Evolutionary conservation across 2,329 filamentous ascomycete species (phyloP).

Genomic region (Colletotrichum sidae): DNA sequence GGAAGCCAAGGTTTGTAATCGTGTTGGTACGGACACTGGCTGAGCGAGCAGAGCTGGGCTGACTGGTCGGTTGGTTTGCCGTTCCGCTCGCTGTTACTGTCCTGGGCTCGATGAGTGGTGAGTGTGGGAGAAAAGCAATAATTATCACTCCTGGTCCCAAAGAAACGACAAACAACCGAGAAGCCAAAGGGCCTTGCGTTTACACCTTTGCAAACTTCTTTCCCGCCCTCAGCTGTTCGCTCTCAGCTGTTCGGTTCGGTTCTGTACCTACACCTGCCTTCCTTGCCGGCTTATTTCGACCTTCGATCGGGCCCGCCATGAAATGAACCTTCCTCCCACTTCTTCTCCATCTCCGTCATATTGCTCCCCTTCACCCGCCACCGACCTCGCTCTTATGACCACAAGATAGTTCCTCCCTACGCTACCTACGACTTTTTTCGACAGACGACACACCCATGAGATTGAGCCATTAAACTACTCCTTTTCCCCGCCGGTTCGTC

Average conservation of each 20-base stretch:
- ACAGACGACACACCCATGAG: conserved; percentile 11
- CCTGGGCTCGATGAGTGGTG: conserved; percentile 1
- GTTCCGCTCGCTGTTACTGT: background rate
- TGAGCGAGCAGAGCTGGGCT: conserved; percentile 2
- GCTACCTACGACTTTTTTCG: background rate
- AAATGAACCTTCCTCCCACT: conserved; percentile 33
- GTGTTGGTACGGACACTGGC: conserved; percentile 19
- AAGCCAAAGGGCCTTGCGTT: conserved; percentile 28
- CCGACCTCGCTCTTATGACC: conserved; percentile 20
- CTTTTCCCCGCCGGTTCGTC: no score
- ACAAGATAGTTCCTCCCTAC: conserved; percentile 1
- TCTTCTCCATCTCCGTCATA: conserved; percentile 21
- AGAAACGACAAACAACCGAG: conserved; percentile 36
- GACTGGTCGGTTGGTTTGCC: conserved; percentile 22
- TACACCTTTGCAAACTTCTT: conserved; percentile 22
- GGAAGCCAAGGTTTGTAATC: background rate
- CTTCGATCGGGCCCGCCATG: conserved; percentile 22
- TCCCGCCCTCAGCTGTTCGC: background rate
- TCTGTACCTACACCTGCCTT: conserved; percentile 4
- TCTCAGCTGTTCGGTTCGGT: background rate
- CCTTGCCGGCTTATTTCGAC: background rate
- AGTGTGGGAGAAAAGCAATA: conserved; percentile 36
- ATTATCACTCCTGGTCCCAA: conserved; percentile 35
- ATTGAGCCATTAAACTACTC: no score
- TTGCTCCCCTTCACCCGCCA: conserved; percentile 5